phyloP scores from a whole-genome alignment of 305 asterid species.

The Fraxinus angustifolia region DNA sequence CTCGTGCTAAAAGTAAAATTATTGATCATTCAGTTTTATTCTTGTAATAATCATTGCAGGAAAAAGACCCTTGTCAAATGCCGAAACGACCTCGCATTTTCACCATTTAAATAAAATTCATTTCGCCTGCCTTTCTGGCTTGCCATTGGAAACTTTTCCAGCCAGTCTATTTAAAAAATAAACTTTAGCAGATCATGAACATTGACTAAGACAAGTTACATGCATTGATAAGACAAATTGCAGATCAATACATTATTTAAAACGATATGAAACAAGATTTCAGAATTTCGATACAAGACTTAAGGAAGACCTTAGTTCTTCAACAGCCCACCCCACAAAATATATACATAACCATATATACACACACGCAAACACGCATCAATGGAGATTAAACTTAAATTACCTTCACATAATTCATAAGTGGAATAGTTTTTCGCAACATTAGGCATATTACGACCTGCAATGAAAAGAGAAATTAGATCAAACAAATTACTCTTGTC shows the following conservation, averaged over 20 bases:
- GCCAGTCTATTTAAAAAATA: background rate
- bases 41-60: background rate
- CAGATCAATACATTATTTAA: background rate
- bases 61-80: background rate
- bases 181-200: background rate
- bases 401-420: conserved; percentile 96
- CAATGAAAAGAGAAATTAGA: conserved; percentile 26
- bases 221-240: background rate
- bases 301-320: background rate
- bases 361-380: background rate
- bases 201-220: background rate
- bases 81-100: background rate
- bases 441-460: conserved; percentile 95
- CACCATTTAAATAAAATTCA: background rate
- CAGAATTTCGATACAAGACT: conserved; percentile 7
- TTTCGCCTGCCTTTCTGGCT: background rate
- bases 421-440: conserved; percentile 78
- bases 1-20: background rate
- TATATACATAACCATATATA: background rate
- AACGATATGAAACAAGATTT: background rate
- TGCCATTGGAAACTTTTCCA: conserved; percentile 10
- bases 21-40: background rate
- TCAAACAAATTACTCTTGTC: conserved; percentile 24
- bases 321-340: conserved; percentile 8
- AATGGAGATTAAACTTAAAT: background rate